These are phyloP conservation scores for Irpex sp. DNA, from an alignment of 1,284 basidiomycete species.

Conservation along the genomic window DNA sequence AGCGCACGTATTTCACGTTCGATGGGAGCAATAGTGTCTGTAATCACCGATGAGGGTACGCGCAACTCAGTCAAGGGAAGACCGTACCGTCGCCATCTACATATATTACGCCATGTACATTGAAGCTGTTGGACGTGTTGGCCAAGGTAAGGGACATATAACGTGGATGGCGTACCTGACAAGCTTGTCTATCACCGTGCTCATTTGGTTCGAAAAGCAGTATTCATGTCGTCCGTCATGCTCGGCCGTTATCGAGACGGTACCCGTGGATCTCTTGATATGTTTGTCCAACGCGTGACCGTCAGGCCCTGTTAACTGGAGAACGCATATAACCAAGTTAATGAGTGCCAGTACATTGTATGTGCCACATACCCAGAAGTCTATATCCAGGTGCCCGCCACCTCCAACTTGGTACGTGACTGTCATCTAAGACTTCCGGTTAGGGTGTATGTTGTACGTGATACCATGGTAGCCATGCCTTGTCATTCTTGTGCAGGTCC, in stretches of 20 bases:
- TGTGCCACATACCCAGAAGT: slow-evolving; percentile 76
- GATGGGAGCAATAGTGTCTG: slow-evolving; percentile 86
- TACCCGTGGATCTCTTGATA: slow-evolving; percentile 86
- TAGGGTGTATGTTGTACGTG: slow-evolving; percentile 3
- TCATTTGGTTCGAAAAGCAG: slow-evolving; percentile 99
- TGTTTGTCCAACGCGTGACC: slow-evolving; percentile 72
- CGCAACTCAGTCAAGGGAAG: slow-evolving; percentile 7
- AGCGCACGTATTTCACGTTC: slow-evolving; percentile 93
- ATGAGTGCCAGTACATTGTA: not conserved
- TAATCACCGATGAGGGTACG: slow-evolving; percentile 18
- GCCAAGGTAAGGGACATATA: slow-evolving; percentile 1
- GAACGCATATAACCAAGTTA: not conserved
- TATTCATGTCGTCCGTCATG: slow-evolving; percentile 89
- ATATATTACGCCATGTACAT: slow-evolving; percentile 97
- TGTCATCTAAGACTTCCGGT: slow-evolving; percentile 74
- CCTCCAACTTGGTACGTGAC: slow-evolving; percentile 98
- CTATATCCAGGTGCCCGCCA: slow-evolving; percentile 95
- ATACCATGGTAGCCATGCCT: slow-evolving; percentile 46
- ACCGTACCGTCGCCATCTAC: slow-evolving; percentile 76
- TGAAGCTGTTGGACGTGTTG: slow-evolving; percentile 65
- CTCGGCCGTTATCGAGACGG: slow-evolving; percentile 83
- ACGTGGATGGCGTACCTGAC: slow-evolving; percentile 63
- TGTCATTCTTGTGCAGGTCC: slow-evolving; percentile 92
- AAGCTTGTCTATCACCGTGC: slow-evolving; percentile 90
- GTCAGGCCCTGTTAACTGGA: slow-evolving; percentile 78